Conservation (phyloP, 192 early-diverging fungal species). For the Backusella luteola region DNA sequence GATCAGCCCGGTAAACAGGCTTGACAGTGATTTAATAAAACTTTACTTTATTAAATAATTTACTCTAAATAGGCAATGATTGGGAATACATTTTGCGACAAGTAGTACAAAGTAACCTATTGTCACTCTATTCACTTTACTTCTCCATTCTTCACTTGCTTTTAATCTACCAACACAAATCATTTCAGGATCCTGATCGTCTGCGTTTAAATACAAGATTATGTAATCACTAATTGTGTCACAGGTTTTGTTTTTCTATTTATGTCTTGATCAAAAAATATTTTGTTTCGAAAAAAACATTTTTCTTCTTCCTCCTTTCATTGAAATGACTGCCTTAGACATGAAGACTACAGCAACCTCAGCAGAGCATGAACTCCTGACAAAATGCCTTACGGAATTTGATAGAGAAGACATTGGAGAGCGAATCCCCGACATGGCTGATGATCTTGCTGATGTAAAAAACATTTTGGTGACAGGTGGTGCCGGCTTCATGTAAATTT, state of each 20-base stretch:
- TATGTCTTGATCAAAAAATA: background rate
- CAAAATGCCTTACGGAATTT: slow-evolving; percentile 26
- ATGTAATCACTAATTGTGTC: background rate
- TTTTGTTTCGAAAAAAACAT: background rate
- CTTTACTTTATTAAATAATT: no score
- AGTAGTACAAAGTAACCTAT: no score
- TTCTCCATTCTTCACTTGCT: no score
- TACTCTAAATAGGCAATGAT: no score
- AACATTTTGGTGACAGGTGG: slow-evolving; percentile 79
- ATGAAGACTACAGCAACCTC: background rate
- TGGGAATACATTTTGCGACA: no score
- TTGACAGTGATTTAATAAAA: no score
- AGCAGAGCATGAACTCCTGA: slow-evolving; percentile 1
- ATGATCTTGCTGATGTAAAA: slow-evolving; percentile 42
- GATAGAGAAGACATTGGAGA: slow-evolving; percentile 42
- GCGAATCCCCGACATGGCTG: slow-evolving; percentile 12
- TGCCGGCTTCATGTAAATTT: slow-evolving; percentile 79
- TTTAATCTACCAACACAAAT: no score
- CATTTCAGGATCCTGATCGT: background rate
- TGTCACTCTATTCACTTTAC: no score
- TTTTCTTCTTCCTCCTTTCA: background rate
- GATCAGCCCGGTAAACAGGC: no score
- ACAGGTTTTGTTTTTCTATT: background rate
- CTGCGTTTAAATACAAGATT: background rate
- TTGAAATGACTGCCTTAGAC: background rate